Conservation (phyloP, 768 basidiomycete species). For the Agrocybe praecox region DNA sequence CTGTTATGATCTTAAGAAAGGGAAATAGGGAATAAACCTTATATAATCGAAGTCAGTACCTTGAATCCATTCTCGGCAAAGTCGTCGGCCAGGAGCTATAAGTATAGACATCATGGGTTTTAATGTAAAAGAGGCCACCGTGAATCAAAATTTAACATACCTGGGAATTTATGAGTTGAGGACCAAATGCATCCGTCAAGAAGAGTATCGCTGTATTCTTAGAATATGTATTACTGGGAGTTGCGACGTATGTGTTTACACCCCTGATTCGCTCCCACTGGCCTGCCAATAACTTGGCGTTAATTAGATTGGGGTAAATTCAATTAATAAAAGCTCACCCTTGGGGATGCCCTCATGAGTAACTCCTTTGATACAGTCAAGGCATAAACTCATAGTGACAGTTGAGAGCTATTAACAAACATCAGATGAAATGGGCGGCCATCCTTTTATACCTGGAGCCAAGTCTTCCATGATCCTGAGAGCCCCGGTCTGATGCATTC, state of each 20-base stretch:
- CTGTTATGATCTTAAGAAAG: slow-evolving; percentile 27
- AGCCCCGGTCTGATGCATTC: too few species aligned
- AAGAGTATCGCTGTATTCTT: slow-evolving; percentile 60
- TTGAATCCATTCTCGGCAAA: slow-evolving; percentile 45
- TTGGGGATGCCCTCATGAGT: slow-evolving; percentile 50
- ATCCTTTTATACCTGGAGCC: too few species aligned
- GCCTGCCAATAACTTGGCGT: slow-evolving; percentile 32
- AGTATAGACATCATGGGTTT: not conserved
- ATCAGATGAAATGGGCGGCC: not conserved
- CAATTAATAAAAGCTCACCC: slow-evolving; percentile 28
- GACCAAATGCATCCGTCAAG: slow-evolving; percentile 56
- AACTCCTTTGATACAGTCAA: slow-evolving; percentile 37
- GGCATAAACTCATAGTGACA: not conserved
- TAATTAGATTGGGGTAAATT: not conserved
- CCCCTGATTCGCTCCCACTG: slow-evolving; percentile 50
- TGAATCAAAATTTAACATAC: not conserved
- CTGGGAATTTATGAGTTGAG: slow-evolving; percentile 44
- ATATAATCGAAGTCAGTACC: slow-evolving; percentile 18
- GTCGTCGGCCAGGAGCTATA: slow-evolving; percentile 29
- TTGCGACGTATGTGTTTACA: slow-evolving; percentile 54
- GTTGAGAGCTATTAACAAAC: not conserved
- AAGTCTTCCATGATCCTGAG: too few species aligned
- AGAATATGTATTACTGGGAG: slow-evolving; percentile 45
- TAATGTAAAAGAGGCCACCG: not conserved
- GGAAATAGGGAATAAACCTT: not conserved